These are phyloP conservation scores for Heimioporus punctisporus DNA, from an alignment of 1,284 basidiomycete genomes.

Conservation along the genomic window DNA sequence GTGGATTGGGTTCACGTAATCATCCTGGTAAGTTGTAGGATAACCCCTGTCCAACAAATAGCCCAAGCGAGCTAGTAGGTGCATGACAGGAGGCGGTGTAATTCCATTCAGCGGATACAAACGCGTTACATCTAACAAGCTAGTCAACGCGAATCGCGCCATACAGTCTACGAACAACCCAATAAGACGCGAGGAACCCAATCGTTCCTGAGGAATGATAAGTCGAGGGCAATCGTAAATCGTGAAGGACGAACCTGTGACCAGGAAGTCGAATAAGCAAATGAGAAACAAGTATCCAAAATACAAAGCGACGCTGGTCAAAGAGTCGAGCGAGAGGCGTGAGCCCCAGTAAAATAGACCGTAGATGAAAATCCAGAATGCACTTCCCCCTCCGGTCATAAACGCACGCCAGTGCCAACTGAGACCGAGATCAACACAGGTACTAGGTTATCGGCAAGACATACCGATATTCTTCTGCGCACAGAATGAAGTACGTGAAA, in stretches of 20 bases:
- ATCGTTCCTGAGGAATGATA: constrained; percentile 61
- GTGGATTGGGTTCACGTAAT: too few species aligned
- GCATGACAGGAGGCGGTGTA: too few species aligned
- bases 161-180: constrained; percentile 84
- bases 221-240: constrained; percentile 2
- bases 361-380: constrained; percentile 85
- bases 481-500: constrained; percentile 93
- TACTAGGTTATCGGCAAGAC: constrained; percentile 12
- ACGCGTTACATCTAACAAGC: constrained; percentile 7
- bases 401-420: constrained; percentile 99
- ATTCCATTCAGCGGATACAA: too few species aligned
- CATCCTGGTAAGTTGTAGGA: too few species aligned
- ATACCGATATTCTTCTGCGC: constrained; percentile 93
- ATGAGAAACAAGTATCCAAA: constrained; percentile 92
- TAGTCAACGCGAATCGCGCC: constrained; percentile 78
- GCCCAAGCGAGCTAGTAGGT: too few species aligned
- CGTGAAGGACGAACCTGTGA: constrained; percentile 64
- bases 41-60: too few species aligned
- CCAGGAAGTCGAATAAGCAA: constrained; percentile 83
- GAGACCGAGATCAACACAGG: constrained; percentile 4
- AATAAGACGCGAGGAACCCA: constrained; percentile 87
- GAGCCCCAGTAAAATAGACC: constrained; percentile 83
- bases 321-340: constrained; percentile 81
- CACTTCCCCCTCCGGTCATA: constrained; percentile 92
- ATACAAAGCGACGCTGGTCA: constrained; percentile 87